Base-by-base conservation (phyloP, 345 rosid genomes). In the Cardamine resedifolia region DNA sequence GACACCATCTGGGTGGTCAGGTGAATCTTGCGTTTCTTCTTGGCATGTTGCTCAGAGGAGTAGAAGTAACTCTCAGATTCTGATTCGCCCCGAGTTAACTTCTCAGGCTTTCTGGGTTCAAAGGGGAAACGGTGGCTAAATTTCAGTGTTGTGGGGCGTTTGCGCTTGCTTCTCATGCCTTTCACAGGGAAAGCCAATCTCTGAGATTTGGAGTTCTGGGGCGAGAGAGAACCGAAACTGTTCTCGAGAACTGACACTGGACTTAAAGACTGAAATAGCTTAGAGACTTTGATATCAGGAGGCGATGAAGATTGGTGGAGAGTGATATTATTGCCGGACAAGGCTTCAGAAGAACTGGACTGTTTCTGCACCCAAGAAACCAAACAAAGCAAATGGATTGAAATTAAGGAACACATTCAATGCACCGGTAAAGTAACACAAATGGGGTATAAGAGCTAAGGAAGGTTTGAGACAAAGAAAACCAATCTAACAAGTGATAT, bases 171-270 rank as follows among this genome's bases (percentile, higher is more conserved):
- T 79, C 98, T 90, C 39, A 87, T 51, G 11, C 98, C 86, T 82
- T 85, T 94, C 72, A 84, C 86, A n/a, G 83, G 79, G 62, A 83
- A 74, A 57, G 48, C 48, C 26, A 82, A 71, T 66, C 56, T 75
- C 48, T 77, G 71, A 43, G 75, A 30, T 24, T 57, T 53, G 0
- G 70, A 36, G 52, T 87, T 86, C 48, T 78, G 85, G 10, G 83
- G 78, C 0, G 91, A 84, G 80, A 85, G 83, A 36, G 95, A 84
- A 80, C 80, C 73, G 6, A 34, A 58, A 73, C 88, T 85, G 80
- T 82, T 88, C 75, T 85, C 97, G n/a, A 91, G 86, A 69, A 91
- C 94, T 47, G 97, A 94, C 21, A 85, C 85, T 6, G 96, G 96
- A 77, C 96, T 87, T 55, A 81, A 80, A 67, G 90, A 81, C 73